Evolutionary conservation across 257 asterid genomes (phyloP).

Genomic region (Mitragyna speciosa): DNA sequence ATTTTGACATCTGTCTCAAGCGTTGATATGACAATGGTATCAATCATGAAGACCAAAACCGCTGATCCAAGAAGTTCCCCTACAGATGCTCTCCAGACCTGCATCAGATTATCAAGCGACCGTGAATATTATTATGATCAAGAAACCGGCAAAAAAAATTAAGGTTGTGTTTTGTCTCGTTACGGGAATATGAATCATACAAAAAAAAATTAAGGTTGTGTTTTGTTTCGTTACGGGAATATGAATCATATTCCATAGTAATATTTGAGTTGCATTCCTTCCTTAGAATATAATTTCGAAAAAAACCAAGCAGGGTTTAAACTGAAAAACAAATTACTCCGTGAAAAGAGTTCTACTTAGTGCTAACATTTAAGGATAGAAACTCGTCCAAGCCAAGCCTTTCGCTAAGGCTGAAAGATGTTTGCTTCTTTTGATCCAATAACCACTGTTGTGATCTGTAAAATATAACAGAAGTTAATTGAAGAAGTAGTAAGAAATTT

Average conservation of each 20-base stretch:
- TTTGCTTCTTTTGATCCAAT: slow-evolving; percentile 21
- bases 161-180: too few relatives aligned
- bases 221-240: too few relatives aligned
- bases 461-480: neutral
- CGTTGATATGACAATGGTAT: slow-evolving; percentile 68
- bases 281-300: too few relatives aligned
- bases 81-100: slow-evolving; percentile 79
- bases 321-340: too few relatives aligned
- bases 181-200: too few relatives aligned
- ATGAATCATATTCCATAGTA: too few relatives aligned
- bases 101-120: neutral
- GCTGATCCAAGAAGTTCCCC: slow-evolving; percentile 77
- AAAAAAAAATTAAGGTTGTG: too few relatives aligned
- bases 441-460: slow-evolving; percentile 34
- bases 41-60: slow-evolving; percentile 61
- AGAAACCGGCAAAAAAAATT: too few relatives aligned
- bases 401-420: slow-evolving; percentile 32
- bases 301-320: too few relatives aligned
- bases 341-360: neutral
- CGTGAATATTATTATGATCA: too few relatives aligned
- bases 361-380: slow-evolving; percentile 46
- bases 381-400: slow-evolving; percentile 58
- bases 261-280: too few relatives aligned
- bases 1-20: slow-evolving; percentile 43
- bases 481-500: neutral